phyloP scores from a whole-genome alignment of 768 basidiomycete genomes.

The Xerocomellus intermedius region DNA sequence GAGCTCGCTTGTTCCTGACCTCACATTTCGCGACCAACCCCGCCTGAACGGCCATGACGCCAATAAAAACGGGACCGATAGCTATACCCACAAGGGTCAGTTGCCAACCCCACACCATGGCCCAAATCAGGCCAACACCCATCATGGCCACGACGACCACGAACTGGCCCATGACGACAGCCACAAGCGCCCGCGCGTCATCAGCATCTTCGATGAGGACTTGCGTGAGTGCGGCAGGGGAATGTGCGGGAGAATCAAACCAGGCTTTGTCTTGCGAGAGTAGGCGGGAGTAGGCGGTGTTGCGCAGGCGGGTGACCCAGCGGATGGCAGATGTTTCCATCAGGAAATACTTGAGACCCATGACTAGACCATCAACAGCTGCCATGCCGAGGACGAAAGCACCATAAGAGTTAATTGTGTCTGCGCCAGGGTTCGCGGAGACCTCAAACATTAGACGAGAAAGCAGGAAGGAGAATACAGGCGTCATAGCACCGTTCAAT shows the following conservation, averaged over 20 bases:
- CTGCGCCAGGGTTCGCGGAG: conserved; percentile 64
- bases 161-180: conserved; percentile 67
- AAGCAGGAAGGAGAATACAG: conserved; percentile 88
- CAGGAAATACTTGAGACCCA: conserved; percentile 74
- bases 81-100: conserved; percentile 88
- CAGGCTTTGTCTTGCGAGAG: conserved; percentile 81
- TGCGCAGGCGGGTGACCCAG: conserved; percentile 74
- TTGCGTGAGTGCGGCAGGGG: conserved; percentile 63
- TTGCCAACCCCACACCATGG: conserved; percentile 85
- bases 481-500: conserved; percentile 80
- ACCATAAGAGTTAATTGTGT: conserved; percentile 67
- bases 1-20: conserved; percentile 75
- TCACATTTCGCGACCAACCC: conserved; percentile 71
- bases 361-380: conserved; percentile 69
- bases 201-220: conserved; percentile 85
- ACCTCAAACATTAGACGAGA: conserved; percentile 77
- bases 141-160: conserved; percentile 82
- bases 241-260: conserved; percentile 73
- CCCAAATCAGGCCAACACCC: conserved; percentile 83
- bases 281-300: conserved; percentile 52
- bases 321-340: conserved; percentile 73
- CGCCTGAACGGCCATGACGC: conserved; percentile 72
- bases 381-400: conserved; percentile 72
- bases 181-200: conserved; percentile 77
- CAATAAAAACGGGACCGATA: conserved; percentile 79